Percentiles rank a stretch among this genome's conserved stretches.
Conservation (phyloP, 331 rosid genomes). For the Saraca asoca region DNA sequence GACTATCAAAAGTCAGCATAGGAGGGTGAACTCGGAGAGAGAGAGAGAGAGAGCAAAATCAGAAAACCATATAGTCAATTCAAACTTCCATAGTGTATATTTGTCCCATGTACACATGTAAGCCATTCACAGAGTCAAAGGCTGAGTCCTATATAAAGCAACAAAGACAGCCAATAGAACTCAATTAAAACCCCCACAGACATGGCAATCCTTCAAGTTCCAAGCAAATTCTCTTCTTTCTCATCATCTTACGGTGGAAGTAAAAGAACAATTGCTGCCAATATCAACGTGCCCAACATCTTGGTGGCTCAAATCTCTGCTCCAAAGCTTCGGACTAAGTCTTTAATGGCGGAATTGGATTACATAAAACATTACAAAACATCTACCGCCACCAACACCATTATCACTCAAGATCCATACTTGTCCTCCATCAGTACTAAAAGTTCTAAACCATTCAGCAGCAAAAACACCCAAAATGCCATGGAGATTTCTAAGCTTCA, state of each 20-base stretch:
- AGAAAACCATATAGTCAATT: too few relatives aligned
- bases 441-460: neutral
- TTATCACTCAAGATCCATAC: constrained; percentile 1
- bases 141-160: constrained; percentile 29
- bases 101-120: too few relatives aligned
- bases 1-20: constrained; percentile 53
- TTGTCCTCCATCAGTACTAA: constrained; percentile 12
- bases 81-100: too few relatives aligned
- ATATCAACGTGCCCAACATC: constrained; percentile 38
- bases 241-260: neutral
- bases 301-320: constrained; percentile 32
- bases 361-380: constrained; percentile 22
- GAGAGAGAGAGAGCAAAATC: too few relatives aligned
- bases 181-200: too few relatives aligned
- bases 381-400: constrained; percentile 1
- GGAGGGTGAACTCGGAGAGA: constrained; percentile 19
- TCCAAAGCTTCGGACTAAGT: constrained; percentile 37
- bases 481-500: constrained; percentile 44
- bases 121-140: too few relatives aligned
- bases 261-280: constrained; percentile 33
- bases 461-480: constrained; percentile 11
- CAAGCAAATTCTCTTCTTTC: constrained; percentile 37
- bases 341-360: constrained; percentile 43
- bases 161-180: neutral
- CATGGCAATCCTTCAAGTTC: constrained; percentile 48